Base-by-base conservation (phyloP, 1,284 basidiomycete species). In the Wolfiporia cocos region DNA sequence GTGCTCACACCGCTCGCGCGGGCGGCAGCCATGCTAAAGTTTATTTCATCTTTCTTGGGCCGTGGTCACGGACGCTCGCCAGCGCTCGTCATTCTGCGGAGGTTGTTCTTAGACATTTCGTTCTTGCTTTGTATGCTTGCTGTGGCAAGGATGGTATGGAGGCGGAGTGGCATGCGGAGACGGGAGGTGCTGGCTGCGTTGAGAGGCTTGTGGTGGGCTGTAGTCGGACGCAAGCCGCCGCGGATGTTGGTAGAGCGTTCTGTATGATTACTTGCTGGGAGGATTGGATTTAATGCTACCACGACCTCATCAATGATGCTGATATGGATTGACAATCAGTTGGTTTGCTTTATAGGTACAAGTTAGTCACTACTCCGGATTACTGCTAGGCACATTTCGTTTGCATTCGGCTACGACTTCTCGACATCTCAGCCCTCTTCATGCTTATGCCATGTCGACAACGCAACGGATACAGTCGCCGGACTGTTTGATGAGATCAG, bases 381-480 rank as follows among this genome's bases (percentile, higher is more conserved):
- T n/a, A n/a, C n/a, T n/a, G n/a, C n/a, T n/a, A n/a, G n/a, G n/a
- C n/a, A n/a, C n/a, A n/a, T n/a, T n/a, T n/a, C n/a, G n/a, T n/a
- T n/a, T n/a, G n/a, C n/a, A n/a, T 28, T 28, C 26, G 7, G 26
- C 14, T 28, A 14, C 14, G 26, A 14, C 15, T 37, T 14, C 37
- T 39, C 22, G 21, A 37, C 31, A 15, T 35, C 7, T 15, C 35
- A 12, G 15, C 42, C 9, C 21, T 28, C 17, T 7, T 4, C 6
- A n/a, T 14, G 12, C 41, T 50, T 32, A 54, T 9, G 47, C 48
- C 86, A 90, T 88, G 58, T 88, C 78, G 30, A 90, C 86, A 19
- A 95, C 85, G 51, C 92, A 94, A 51, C 93, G 86, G 57, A 97
- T 94, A 62, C 94, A 97, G 47, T 92, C 79, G 20, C 92, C 92